A percentile compares a stretch with the other conserved stretches of the same genome.
These are phyloP conservation scores for Emergomyces orientalis DNA, from an alignment of 2,329 filamentous ascomycete genomes.

Conservation along the genomic window DNA sequence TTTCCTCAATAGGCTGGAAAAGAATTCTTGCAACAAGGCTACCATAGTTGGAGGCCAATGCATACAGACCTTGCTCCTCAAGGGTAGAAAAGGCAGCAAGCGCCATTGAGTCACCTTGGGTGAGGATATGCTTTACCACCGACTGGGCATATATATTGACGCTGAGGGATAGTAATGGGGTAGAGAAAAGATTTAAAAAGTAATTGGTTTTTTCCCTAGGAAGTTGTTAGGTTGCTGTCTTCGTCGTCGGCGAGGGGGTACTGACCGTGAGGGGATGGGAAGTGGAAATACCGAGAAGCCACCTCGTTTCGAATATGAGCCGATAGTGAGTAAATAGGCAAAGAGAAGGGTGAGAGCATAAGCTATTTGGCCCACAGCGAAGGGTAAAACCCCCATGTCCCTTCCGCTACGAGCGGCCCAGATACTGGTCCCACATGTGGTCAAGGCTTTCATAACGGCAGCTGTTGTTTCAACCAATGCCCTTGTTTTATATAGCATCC, in stretches of 20 bases:
- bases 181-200: conserved; percentile 55
- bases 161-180: conserved; percentile 60
- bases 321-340: conserved; percentile 60
- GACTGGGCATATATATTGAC: conserved; percentile 82
- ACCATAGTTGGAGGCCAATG: conserved; percentile 89
- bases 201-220: conserved; percentile 36
- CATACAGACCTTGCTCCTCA: conserved; percentile 79
- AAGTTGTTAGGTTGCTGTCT: conserved; percentile 12
- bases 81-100: conserved; percentile 69
- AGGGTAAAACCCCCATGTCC: conserved; percentile 70
- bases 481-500: conserved; percentile 67
- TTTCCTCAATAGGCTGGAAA: conserved; percentile 93
- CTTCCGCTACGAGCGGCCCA: conserved; percentile 47
- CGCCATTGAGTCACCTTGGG: conserved; percentile 86
- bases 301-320: conserved; percentile 45
- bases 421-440: conserved; percentile 62
- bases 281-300: conserved; percentile 60
- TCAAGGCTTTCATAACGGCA: conserved; percentile 64
- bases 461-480: conserved; percentile 76
- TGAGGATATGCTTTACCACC: conserved; percentile 82
- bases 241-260: conserved; percentile 7
- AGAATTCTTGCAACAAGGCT: conserved; percentile 78
- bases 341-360: conserved; percentile 61
- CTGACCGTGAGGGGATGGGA: conserved; percentile 37
- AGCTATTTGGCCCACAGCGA: conserved; percentile 73